Evolutionary conservation across 177 flowering plant genomes (phyloP), one percentile per base, ranked within the genome.

Genomic region (Vitis hybrid): DNA sequence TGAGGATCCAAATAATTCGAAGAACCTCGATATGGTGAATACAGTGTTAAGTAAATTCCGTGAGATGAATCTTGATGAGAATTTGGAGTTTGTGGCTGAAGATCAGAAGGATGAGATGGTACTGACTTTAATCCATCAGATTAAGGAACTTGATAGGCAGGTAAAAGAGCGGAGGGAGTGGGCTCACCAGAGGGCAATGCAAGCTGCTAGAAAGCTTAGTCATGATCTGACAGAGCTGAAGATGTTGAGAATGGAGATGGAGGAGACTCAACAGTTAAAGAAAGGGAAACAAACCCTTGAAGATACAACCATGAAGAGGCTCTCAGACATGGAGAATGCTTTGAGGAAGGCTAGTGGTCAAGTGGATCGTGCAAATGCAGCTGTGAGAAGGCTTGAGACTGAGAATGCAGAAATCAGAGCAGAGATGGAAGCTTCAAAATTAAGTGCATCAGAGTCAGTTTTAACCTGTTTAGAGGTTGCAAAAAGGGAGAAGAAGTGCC

Each of bases 111-210:
- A 87, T 78, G 97, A 92, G 77, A 80, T 84, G 82, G 74, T 91
- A 45, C 61, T 87, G 14, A 77, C 78, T 70, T 69, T 93, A 69
- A 68, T 86, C 52, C 84, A 89, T 76, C 94, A 92, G 81, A 82
- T 93, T 49, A 86, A 86, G 80, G 97, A 92, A 50, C 84, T 96
- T 2, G 97, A 88, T 78, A 88, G 58, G 62, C 97, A 91, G 65
- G 86, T 88, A 57, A 88, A 89, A 81, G 99, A 93, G 69, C 72
- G 97, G 54, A 93, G 84, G 71, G 99, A 93, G 23, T 96, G 99
- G 99, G 99, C 99, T 2, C 97, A 91, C 49, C 84, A 93, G 80
- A 96, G 88, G 82, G 99, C 99, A 66, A 82, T 96, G 95, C 98
- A 93, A 82, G 99, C 98, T 74, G 99, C 99, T 26, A 88, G 83